A percentile compares a stretch with the other conserved stretches of the same genome.
phyloP scores from a whole-genome alignment of 1,284 basidiomycete species.

The Salmacisia buchloeana region DNA sequence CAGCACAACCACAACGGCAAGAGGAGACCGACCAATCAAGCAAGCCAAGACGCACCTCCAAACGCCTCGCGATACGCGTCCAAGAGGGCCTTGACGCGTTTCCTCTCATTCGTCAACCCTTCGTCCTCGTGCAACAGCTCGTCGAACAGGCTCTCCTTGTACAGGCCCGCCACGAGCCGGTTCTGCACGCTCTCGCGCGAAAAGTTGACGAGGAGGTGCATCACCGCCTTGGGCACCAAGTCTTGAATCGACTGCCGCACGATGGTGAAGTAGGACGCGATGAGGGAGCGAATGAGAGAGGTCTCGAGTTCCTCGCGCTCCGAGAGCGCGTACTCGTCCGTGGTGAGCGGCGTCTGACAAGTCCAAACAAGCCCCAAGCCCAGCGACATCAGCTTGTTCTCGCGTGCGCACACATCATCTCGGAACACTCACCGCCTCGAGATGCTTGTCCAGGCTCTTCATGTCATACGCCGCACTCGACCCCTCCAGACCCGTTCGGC shows the following conservation, averaged over 20 bases:
- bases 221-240: slow-evolving; percentile 73
- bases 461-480: slow-evolving; percentile 89
- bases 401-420: no score
- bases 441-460: slow-evolving; percentile 92
- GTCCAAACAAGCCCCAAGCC: neutral
- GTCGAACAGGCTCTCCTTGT: slow-evolving; percentile 73
- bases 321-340: slow-evolving; percentile 59
- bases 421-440: slow-evolving; percentile 42
- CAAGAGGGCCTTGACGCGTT: slow-evolving; percentile 85
- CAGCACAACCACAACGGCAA: neutral
- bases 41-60: slow-evolving; percentile 34
- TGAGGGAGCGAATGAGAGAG: slow-evolving; percentile 84
- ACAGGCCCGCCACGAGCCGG: slow-evolving; percentile 80
- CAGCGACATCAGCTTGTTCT: neutral
- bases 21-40: neutral
- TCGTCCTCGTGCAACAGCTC: slow-evolving; percentile 95
- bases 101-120: slow-evolving; percentile 82
- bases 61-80: slow-evolving; percentile 98
- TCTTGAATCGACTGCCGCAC: slow-evolving; percentile 95
- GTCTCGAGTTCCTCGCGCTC: slow-evolving; percentile 93
- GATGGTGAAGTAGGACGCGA: slow-evolving; percentile 91
- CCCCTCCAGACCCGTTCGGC: slow-evolving; percentile 64
- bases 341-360: slow-evolving; percentile 60
- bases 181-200: slow-evolving; percentile 96
- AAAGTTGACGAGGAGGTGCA: slow-evolving; percentile 78